phyloP scores from a whole-genome alignment of 371 early-diverging fungal genomes.

The Vairimorpha ceranae region DNA sequence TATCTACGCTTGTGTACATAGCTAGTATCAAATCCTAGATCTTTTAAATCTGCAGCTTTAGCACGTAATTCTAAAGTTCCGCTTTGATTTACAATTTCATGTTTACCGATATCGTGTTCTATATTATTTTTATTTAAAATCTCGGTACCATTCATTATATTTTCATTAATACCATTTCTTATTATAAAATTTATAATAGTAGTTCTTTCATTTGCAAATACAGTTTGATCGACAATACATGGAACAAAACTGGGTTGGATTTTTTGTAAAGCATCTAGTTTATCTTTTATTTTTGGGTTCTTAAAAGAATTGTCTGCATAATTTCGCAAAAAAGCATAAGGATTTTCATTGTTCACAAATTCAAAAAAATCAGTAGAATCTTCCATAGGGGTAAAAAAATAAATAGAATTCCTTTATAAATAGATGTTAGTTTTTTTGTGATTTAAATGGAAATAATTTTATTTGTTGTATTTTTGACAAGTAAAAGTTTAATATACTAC shows the following conservation, averaged over 20 bases:
- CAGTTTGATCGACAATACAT: constrained; percentile 13
- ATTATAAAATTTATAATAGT: constrained; percentile 15
- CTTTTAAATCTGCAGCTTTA: background rate
- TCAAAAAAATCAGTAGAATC: constrained; percentile 35
- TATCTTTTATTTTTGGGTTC: constrained; percentile 18
- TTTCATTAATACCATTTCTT: constrained; percentile 1
- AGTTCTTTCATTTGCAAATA: constrained; percentile 27
- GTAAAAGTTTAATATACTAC: too few species aligned
- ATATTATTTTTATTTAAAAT: constrained; percentile 17
- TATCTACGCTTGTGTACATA: constrained; percentile 1
- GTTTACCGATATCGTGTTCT: background rate
- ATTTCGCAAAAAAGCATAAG: constrained; percentile 42
- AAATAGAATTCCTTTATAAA: too few species aligned
- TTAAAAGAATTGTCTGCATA: constrained; percentile 29
- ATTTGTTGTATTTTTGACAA: too few species aligned
- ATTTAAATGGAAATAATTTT: too few species aligned
- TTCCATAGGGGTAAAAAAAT: constrained; percentile 8
- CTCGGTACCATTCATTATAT: constrained; percentile 30
- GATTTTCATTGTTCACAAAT: constrained; percentile 54
- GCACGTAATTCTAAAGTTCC: background rate
- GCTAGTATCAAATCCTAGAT: constrained; percentile 6
- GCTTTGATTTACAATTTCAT: background rate
- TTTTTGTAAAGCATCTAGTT: constrained; percentile 40
- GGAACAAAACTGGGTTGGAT: constrained; percentile 47
- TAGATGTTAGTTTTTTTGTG: too few species aligned